These are phyloP conservation scores for Trichosporon ovoides DNA, from an alignment of 1,284 basidiomycete species.

Conservation along the genomic window DNA sequence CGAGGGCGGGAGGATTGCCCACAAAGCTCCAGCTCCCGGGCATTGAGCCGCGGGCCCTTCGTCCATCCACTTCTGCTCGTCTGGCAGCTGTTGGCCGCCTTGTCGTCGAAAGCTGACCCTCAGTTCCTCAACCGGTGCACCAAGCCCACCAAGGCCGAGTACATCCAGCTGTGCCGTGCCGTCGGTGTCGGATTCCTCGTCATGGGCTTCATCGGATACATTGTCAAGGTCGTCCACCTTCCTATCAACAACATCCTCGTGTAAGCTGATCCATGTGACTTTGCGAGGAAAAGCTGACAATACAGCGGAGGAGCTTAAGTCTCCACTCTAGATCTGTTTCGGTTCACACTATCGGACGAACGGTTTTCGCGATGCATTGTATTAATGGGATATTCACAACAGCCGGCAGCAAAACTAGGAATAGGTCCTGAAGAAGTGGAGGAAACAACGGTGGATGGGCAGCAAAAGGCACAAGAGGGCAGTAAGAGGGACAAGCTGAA, in stretches of 20 bases:
- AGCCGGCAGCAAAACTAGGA: too few relatives aligned
- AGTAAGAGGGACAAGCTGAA: too few relatives aligned
- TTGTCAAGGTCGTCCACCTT: conserved; percentile 89
- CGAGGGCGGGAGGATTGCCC: too few relatives aligned
- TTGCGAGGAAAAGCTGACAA: conserved; percentile 3
- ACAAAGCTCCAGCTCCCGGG: too few relatives aligned
- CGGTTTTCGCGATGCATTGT: conserved; percentile 22
- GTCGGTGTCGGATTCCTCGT: conserved; percentile 91
- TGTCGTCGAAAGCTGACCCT: conserved; percentile 14
- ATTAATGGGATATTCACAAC: conserved; percentile 5
- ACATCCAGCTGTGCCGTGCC: conserved; percentile 83
- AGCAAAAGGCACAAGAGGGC: neutral
- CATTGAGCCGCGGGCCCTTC: too few relatives aligned
- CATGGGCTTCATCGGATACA: conserved; percentile 95
- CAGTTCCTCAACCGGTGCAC: conserved; percentile 96
- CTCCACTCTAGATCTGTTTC: neutral
- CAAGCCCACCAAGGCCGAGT: conserved; percentile 94
- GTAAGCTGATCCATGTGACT: conserved; percentile 57
- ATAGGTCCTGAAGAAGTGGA: too few relatives aligned
- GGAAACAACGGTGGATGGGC: too few relatives aligned
- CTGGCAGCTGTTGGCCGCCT: neutral
- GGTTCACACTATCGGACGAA: neutral
- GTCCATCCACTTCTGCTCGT: too few relatives aligned
- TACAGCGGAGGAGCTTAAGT: conserved; percentile 20
- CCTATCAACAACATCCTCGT: conserved; percentile 94